Evolutionary conservation across 805 yeast genomes (phyloP).

Genomic region (Myxozyma mucilagina): DNA sequence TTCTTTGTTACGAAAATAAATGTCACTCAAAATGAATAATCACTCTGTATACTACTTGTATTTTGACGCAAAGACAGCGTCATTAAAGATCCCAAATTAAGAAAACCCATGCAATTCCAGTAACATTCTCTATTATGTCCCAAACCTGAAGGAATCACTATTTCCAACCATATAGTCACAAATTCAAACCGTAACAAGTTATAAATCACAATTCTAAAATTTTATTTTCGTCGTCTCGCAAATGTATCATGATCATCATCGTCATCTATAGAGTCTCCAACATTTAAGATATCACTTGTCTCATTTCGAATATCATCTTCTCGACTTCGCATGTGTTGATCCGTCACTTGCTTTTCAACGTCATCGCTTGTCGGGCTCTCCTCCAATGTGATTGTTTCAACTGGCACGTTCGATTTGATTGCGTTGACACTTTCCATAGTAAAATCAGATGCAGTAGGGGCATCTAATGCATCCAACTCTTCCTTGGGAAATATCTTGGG

Average conservation of each 20-base stretch:
- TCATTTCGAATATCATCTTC: background rate
- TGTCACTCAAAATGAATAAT: background rate
- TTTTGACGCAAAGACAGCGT: background rate
- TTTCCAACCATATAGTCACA: background rate
- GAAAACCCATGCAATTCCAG: background rate
- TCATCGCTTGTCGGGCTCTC: background rate
- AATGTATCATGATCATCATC: background rate
- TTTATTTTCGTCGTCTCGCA: background rate
- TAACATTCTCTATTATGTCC: no score
- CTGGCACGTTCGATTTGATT: no score
- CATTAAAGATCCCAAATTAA: background rate
- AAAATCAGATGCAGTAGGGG: constrained; percentile 47
- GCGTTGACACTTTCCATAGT: constrained; percentile 36
- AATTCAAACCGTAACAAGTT: background rate
- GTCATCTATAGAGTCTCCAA: background rate
- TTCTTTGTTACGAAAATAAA: background rate
- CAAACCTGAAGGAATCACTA: background rate
- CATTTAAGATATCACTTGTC: background rate
- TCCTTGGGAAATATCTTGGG: constrained; percentile 60
- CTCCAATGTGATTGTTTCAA: background rate
- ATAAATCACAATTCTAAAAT: background rate
- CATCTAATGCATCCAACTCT: constrained; percentile 66
- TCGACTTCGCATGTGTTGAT: background rate
- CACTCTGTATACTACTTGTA: no score
- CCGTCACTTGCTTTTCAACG: background rate